Evolutionary conservation across 306 rosid genomes (phyloP).

Genomic region (Vigna radiata): DNA sequence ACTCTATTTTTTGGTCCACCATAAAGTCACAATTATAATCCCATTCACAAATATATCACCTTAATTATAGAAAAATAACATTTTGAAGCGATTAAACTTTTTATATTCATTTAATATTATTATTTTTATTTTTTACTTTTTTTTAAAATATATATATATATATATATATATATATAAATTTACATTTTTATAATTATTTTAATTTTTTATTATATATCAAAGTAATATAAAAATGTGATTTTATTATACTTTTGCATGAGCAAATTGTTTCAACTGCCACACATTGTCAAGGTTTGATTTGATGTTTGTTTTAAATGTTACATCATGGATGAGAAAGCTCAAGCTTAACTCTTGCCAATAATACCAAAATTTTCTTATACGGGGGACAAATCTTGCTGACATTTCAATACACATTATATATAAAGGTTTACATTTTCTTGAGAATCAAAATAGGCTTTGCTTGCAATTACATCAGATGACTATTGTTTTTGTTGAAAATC

Average conservation of each 20-base stretch:
- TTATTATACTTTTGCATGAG: too few relatives aligned
- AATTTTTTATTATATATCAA: too few relatives aligned
- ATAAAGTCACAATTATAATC: constrained; percentile 43
- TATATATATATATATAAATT: too few relatives aligned
- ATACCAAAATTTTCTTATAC: background rate
- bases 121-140: too few relatives aligned
- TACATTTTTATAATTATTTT: too few relatives aligned
- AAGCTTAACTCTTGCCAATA: constrained; percentile 19
- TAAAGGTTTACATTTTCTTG: background rate
- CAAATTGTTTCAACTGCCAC: constrained; percentile 15
- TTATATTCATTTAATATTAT: too few relatives aligned
- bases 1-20: constrained; percentile 56
- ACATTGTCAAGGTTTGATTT: constrained; percentile 22
- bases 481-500: background rate
- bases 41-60: constrained; percentile 28
- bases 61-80: too few relatives aligned
- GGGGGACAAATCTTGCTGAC: background rate
- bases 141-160: too few relatives aligned
- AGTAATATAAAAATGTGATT: too few relatives aligned
- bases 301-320: constrained; percentile 37
- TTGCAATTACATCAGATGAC: background rate
- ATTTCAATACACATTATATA: too few relatives aligned
- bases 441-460: background rate
- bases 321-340: constrained; percentile 16
- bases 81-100: too few relatives aligned